Percentiles rank a stretch among this genome's conserved stretches.
Conservation (phyloP, 164 flowering plant species). For the Piper longum region DNA sequence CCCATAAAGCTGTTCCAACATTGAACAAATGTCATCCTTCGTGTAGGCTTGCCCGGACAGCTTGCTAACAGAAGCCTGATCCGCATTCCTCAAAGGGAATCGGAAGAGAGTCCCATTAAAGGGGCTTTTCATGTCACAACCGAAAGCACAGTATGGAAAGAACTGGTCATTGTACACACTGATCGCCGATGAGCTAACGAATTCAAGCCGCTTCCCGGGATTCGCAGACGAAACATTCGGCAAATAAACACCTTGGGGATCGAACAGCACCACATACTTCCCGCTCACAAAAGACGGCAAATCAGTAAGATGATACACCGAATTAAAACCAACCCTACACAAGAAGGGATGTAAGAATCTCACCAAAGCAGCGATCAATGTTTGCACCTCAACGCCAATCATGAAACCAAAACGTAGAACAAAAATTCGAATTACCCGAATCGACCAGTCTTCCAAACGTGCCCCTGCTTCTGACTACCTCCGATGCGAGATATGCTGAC, state of each 20-base stretch:
- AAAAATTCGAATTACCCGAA: slow-evolving; percentile 45
- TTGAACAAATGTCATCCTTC: slow-evolving; percentile 57
- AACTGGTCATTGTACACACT: slow-evolving; percentile 70
- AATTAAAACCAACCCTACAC: slow-evolving; percentile 89
- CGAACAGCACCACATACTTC: slow-evolving; percentile 78
- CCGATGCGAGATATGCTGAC: slow-evolving; percentile 83
- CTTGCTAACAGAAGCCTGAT: slow-evolving; percentile 71
- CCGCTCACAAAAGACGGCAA: slow-evolving; percentile 95
- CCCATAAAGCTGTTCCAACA: slow-evolving; percentile 73
- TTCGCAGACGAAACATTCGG: slow-evolving; percentile 77
- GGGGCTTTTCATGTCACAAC: slow-evolving; percentile 72
- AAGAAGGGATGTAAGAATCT: background rate
- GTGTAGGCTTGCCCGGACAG: slow-evolving; percentile 78
- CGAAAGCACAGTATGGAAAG: slow-evolving; percentile 78
- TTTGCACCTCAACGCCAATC: background rate
- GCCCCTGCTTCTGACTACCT: slow-evolving; percentile 64
- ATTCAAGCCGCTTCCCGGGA: slow-evolving; percentile 95
- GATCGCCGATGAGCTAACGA: slow-evolving; percentile 67
- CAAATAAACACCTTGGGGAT: slow-evolving; percentile 82
- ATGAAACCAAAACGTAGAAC: background rate
- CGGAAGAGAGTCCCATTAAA: slow-evolving; percentile 88
- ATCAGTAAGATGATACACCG: slow-evolving; percentile 92
- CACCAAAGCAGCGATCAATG: background rate
- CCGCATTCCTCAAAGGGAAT: slow-evolving; percentile 83
- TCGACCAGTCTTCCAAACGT: slow-evolving; percentile 92